A percentile compares a stretch with the other conserved stretches of the same genome.
These are phyloP conservation scores for Grosmannia clavigera DNA, from an alignment of 2,329 filamentous ascomycete species.

Conservation along the genomic window DNA sequence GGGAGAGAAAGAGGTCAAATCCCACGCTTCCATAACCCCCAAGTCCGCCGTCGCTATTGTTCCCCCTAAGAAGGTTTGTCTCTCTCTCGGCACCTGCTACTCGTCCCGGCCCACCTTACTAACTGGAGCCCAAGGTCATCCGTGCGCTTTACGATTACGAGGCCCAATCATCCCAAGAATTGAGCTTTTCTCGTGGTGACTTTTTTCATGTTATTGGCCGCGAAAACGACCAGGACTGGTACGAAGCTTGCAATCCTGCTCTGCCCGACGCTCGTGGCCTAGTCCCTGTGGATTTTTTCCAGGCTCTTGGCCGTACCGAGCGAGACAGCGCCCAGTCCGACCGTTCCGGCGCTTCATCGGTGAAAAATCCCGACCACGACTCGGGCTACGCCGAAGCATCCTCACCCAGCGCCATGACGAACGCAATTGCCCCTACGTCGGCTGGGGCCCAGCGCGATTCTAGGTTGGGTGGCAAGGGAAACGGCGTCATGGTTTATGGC, in stretches of 20 bases:
- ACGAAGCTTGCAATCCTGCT: slow-evolving; percentile 93
- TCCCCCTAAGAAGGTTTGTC: slow-evolving; percentile 77
- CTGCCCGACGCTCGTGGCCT: slow-evolving; percentile 78
- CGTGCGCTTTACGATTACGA: slow-evolving; percentile 91
- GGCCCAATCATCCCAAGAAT: slow-evolving; percentile 61
- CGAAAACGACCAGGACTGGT: slow-evolving; percentile 92
- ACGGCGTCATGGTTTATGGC: slow-evolving; percentile 85
- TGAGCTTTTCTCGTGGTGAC: slow-evolving; percentile 88
- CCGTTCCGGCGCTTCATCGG: slow-evolving; percentile 30
- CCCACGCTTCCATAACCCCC: slow-evolving; percentile 64
- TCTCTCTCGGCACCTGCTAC: neutral
- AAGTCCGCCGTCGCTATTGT: slow-evolving; percentile 83
- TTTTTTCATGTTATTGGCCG: slow-evolving; percentile 97
- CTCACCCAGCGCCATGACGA: slow-evolving; percentile 7
- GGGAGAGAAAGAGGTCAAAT: slow-evolving; percentile 67
- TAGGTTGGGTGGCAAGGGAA: slow-evolving; percentile 33
- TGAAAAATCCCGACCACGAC: slow-evolving; percentile 66
- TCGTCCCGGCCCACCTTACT: neutral
- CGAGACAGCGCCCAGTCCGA: slow-evolving; percentile 71
- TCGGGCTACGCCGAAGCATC: slow-evolving; percentile 67
- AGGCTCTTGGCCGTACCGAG: slow-evolving; percentile 82
- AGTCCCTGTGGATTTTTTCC: slow-evolving; percentile 89
- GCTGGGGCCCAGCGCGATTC: slow-evolving; percentile 31
- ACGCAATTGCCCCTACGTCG: slow-evolving; percentile 4
- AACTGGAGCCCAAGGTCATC: slow-evolving; percentile 56